Base-by-base conservation (phyloP, 2,329 filamentous ascomycete species). In the Trichothecium roseum region DNA sequence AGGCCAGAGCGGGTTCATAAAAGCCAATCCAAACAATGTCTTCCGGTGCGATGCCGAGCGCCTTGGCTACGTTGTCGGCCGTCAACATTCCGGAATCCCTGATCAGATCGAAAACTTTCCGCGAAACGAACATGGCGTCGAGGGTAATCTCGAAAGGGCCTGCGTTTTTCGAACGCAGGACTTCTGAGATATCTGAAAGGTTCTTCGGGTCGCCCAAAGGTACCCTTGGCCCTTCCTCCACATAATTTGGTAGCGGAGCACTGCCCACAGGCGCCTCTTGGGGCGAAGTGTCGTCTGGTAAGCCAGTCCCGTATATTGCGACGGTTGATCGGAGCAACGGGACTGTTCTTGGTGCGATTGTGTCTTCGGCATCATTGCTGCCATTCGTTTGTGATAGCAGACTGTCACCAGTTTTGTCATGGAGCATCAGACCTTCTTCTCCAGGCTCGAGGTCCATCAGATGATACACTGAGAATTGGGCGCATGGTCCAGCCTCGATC, bases 131-230 rank as follows among this genome's bases (percentile, higher is more conserved):
- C 44, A 72, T 61, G 22, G 67, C 54, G 38, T 71, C 66, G 26
- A 69, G 53, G 2, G 65, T 69, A 32, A 70, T 51, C 43, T 70
- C 64, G 41, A 55, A 71, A 0, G 67, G 66, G 0, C 67, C 66
- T 0, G 65, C 51, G 35, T 68, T 70, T 45, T 70, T 72, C 15
- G 60, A 64, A 2, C 66, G 55, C 2, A 68, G 42, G 3, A 66
- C 53, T 5, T 49, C 48, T 1, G 62, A 57, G 12, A 67, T 39
- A 22, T 62, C 56, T 3, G 49, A 35, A 4, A 46, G 36, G 5
- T 31, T 42, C 18, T 26, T 8, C 4, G 37, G 39, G 12, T 47
- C 34, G 6, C 41, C 30, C 0, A 32, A 2, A 2, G 60, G 32
- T 0, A 43, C 44, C 1, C 61, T 59, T 36, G 53, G 30, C 70